Evolutionary conservation across 768 basidiomycete genomes (phyloP).

Genomic region (Botryobasidium botryosum): DNA sequence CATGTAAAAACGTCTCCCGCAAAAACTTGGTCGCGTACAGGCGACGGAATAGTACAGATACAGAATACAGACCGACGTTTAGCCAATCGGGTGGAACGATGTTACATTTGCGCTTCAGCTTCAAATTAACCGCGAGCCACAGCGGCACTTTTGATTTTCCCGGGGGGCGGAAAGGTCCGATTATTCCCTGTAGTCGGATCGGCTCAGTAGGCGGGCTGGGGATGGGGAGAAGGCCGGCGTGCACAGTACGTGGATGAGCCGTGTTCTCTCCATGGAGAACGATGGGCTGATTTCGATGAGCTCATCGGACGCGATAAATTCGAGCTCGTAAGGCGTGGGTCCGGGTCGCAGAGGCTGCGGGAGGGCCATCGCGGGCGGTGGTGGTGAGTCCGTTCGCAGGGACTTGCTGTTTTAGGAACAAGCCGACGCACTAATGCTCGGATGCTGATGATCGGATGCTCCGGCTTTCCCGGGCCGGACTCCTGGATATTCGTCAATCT

Average conservation of each 20-base stretch:
- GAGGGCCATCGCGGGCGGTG: too few relatives aligned
- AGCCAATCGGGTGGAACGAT: constrained; percentile 88
- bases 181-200: constrained; percentile 47
- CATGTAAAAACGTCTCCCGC: background rate
- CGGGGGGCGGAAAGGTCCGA: constrained; percentile 85
- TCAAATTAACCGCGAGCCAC: constrained; percentile 91
- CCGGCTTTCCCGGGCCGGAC: too few relatives aligned
- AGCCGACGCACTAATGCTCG: too few relatives aligned
- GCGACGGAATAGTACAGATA: background rate
- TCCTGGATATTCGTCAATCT: too few relatives aligned
- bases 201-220: background rate
- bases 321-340: constrained; percentile 69
- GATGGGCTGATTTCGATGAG: constrained; percentile 74
- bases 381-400: too few relatives aligned
- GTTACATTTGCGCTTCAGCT: constrained; percentile 86
- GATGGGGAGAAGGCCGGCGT: constrained; percentile 20
- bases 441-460: too few relatives aligned
- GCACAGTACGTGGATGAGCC: constrained; percentile 82
- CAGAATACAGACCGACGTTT: constrained; percentile 43
- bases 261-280: constrained; percentile 79
- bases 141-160: constrained; percentile 72
- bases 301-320: constrained; percentile 73
- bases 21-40: background rate
- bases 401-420: too few relatives aligned
- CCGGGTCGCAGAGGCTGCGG: constrained; percentile 53